Evolutionary conservation across 1,139 yeast genomes (phyloP), one percentile per base, ranked within the genome.

Genomic region (Hyphopichia fennica): DNA sequence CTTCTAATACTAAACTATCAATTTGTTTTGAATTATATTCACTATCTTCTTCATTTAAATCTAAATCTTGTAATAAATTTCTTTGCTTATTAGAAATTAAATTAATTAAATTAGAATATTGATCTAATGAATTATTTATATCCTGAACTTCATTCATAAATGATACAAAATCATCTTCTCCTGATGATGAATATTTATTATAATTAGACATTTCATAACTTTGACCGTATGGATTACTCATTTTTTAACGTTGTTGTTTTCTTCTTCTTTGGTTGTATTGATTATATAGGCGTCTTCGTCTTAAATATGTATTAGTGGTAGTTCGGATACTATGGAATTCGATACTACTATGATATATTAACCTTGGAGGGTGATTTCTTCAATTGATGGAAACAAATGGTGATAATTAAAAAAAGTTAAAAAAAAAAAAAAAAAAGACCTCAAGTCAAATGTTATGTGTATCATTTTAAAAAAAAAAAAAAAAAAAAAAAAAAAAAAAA

Each of bases 141-240:
- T 80, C 84, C 60, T 87, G 93, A 51, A 93, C 82, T 58, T 86
- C 88, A 55, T 82, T 79, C 84, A 91, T 90, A 64, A 86, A 91
- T 42, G 76, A 75, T 44, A 84, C 87, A 65, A 86, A 85, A 59
- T 84, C 93, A 51, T 70, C 73, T 44, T 69, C 74, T 41, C 63
- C 65, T 25, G 60, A 54, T 13, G 52, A 40, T 35, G 61, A 56
- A 55, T 58, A 51, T 54, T 63, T 62, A 48, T 61, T 58, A 50
- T 61, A 57, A 51, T 60, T 60, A 38, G 56, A 51, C 72, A 73
- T 57, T 55, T 71, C 73, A 47, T 69, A 67, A 37, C 62, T 53
- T 19, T 33, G 25, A 42, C 57, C 54, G 56, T 61, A 62, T 28
- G 65, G 65, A 42, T 63, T 60, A 47, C 64, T 58, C 65, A 62